A percentile compares a stretch with the other conserved stretches of the same genome.
These are phyloP conservation scores for Pleurostoma richardsiae DNA, from an alignment of 2,329 filamentous ascomycete species.

Conservation along the genomic window DNA sequence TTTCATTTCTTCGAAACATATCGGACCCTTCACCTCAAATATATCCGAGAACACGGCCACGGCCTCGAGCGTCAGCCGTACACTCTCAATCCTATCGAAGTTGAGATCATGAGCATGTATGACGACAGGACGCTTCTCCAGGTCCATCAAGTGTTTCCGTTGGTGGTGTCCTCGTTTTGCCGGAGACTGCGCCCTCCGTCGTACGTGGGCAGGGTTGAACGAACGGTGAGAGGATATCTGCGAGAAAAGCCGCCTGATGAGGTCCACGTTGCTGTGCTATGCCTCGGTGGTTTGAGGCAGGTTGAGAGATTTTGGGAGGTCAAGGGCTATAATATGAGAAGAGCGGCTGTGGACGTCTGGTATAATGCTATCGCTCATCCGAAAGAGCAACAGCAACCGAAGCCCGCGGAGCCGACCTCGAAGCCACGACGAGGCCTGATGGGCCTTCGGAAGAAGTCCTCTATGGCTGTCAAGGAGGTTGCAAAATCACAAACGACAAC, in stretches of 20 bases:
- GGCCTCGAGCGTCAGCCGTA: conserved; percentile 49
- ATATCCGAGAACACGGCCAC: conserved; percentile 47
- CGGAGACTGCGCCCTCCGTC: conserved; percentile 58
- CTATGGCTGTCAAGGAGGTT: conserved; percentile 25
- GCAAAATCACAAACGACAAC: conserved; percentile 10
- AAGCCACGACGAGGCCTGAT: conserved; percentile 49
- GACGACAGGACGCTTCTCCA: conserved; percentile 57
- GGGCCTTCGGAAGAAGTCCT: conserved; percentile 54
- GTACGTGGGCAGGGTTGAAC: conserved; percentile 58
- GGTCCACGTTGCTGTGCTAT: conserved; percentile 55
- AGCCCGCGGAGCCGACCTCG: conserved; percentile 35
- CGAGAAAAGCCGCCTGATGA: conserved; percentile 59
- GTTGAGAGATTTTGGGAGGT: conserved; percentile 62
- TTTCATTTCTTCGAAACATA: conserved; percentile 67
- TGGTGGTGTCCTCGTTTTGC: conserved; percentile 61
- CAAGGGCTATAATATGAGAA: conserved; percentile 58
- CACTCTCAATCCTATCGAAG: conserved; percentile 58
- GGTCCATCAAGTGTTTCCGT: conserved; percentile 60
- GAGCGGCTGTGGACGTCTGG: conserved; percentile 56
- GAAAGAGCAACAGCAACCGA: conserved; percentile 4
- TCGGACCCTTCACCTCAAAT: conserved; percentile 52
- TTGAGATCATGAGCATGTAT: conserved; percentile 58
- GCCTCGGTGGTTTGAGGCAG: conserved; percentile 56
- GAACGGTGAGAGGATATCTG: conserved; percentile 58
- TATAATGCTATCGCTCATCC: conserved; percentile 38